Percentiles rank a stretch among this genome's conserved stretches.
Conservation (phyloP, 768 basidiomycete species). For the Tylopilus subfusipes region DNA sequence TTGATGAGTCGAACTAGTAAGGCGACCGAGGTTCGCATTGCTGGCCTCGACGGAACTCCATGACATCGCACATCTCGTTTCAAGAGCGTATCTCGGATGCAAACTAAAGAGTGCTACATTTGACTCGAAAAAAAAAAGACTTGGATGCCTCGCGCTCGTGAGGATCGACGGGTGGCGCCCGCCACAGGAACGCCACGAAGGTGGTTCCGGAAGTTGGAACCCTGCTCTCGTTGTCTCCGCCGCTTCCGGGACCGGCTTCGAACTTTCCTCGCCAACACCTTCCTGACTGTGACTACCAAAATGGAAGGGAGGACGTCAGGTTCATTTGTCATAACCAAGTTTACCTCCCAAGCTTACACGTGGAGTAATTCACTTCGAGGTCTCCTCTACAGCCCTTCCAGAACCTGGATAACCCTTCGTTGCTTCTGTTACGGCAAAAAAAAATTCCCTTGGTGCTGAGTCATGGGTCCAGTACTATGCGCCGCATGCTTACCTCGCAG, state of each 20-base stretch:
- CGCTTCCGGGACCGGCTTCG: neutral
- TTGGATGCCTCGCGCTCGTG: neutral
- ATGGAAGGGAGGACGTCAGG: neutral
- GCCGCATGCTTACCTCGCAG: constrained; percentile 48
- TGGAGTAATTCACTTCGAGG: neutral
- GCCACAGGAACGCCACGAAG: constrained; percentile 16
- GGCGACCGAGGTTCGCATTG: too few relatives aligned
- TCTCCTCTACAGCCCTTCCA: constrained; percentile 46
- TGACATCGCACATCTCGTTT: too few relatives aligned
- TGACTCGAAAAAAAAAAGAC: neutral
- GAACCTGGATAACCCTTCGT: constrained; percentile 63
- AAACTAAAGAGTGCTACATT: neutral
- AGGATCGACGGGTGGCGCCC: constrained; percentile 6
- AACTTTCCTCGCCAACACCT: neutral
- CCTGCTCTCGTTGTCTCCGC: constrained; percentile 2
- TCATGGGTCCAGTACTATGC: neutral
- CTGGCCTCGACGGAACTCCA: neutral
- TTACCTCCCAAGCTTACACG: neutral
- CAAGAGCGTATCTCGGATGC: neutral
- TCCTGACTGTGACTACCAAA: neutral
- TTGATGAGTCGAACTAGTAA: neutral
- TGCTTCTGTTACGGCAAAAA: constrained; percentile 49
- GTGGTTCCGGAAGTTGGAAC: constrained; percentile 2
- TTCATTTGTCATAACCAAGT: neutral
- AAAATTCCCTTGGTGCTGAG: neutral